Percentiles rank a stretch among this genome's conserved stretches.
phyloP scores from a whole-genome alignment of 2,329 filamentous ascomycete genomes.

The Spiromastix sp. region DNA sequence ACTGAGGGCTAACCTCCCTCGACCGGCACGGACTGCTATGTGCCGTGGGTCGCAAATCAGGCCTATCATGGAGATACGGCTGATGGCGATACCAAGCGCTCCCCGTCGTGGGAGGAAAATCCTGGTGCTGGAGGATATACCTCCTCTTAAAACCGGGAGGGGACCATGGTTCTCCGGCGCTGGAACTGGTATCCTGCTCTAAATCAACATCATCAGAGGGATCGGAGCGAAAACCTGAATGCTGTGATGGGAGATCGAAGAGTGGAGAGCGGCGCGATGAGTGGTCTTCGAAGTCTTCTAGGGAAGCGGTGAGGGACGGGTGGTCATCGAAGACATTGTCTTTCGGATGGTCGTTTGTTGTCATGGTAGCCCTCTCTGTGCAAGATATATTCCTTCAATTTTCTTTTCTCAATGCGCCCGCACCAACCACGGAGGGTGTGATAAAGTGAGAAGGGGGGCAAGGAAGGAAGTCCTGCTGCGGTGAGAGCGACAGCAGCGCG shows the following conservation, averaged over 20 bases:
- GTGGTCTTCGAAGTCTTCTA: slow-evolving; percentile 53
- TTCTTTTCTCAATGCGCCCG: no score
- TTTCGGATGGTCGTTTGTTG: slow-evolving; percentile 15
- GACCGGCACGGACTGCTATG: slow-evolving; percentile 41
- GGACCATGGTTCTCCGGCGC: slow-evolving; percentile 45
- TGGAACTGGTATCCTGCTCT: slow-evolving; percentile 31
- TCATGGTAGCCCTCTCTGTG: no score
- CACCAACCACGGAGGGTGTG: no score
- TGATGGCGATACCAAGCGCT: slow-evolving; percentile 46
- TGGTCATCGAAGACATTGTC: slow-evolving; percentile 46
- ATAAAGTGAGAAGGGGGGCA: no score
- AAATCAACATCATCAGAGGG: slow-evolving; percentile 39
- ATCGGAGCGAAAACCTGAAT: slow-evolving; percentile 53
- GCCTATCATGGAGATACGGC: slow-evolving; percentile 36
- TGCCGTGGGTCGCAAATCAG: slow-evolving; percentile 31
- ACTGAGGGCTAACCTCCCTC: slow-evolving; percentile 49
- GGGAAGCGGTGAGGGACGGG: slow-evolving; percentile 49
- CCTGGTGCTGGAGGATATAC: slow-evolving; percentile 14
- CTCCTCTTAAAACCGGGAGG: slow-evolving; percentile 51
- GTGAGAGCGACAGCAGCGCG: no score
- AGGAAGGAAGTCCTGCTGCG: no score
- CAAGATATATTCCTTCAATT: no score
- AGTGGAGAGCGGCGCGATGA: slow-evolving; percentile 38
- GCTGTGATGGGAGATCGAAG: slow-evolving; percentile 47
- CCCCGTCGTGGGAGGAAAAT: slow-evolving; percentile 30